These are phyloP conservation scores for Cyberlindnera bimundalis DNA, from an alignment of 805 yeast species.

Conservation along the genomic window DNA sequence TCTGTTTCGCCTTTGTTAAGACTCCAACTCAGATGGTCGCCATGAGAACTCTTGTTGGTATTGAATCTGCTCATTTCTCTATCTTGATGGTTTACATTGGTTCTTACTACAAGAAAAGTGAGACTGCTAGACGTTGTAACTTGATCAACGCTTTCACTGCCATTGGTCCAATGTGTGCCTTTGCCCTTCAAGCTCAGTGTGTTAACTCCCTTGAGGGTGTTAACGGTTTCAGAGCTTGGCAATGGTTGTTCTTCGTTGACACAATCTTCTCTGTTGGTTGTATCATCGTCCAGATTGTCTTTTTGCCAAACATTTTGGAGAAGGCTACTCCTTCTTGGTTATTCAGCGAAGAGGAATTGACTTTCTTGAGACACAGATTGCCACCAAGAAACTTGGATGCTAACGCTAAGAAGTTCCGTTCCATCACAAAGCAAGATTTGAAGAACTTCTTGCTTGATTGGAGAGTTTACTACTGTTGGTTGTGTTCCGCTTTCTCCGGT, in stretches of 20 bases:
- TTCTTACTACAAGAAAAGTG: conserved; percentile 53
- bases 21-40: conserved; percentile 53
- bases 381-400: conserved; percentile 12
- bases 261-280: conserved; percentile 47
- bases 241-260: conserved; percentile 66
- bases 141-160: conserved; percentile 60
- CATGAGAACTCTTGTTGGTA: conserved; percentile 62
- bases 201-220: conserved; percentile 39
- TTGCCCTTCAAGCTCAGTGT: conserved; percentile 53
- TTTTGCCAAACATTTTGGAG: conserved; percentile 30
- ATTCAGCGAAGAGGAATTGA: conserved; percentile 15
- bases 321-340: conserved; percentile 31
- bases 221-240: conserved; percentile 54
- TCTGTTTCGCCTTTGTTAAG: conserved; percentile 49
- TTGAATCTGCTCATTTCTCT: conserved; percentile 67
- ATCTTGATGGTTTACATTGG: conserved; percentile 59
- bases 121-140: conserved; percentile 60
- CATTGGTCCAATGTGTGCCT: conserved; percentile 57
- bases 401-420: conserved; percentile 4
- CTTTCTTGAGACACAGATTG: conserved; percentile 9
- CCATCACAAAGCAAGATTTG: conserved; percentile 5
- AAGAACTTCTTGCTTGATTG: conserved; percentile 11
- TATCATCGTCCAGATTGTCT: conserved; percentile 11
- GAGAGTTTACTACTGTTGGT: conserved; percentile 13
- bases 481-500: conserved; percentile 8